Conservation (phyloP, 2,329 filamentous ascomycete species). For the Paramyrothecium sp. region DNA sequence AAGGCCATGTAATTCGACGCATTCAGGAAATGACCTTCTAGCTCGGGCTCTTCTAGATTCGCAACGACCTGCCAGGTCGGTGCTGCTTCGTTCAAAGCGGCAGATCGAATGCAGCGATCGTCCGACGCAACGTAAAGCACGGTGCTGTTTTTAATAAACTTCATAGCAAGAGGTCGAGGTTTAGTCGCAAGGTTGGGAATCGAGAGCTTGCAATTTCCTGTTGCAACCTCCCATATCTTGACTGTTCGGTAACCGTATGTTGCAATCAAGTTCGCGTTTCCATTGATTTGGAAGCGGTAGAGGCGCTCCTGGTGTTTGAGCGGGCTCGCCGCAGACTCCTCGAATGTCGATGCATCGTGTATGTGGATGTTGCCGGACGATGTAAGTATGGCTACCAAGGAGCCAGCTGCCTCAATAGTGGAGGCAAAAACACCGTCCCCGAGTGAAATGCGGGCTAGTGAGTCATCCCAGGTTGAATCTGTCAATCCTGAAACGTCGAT, state of each 20-base stretch:
- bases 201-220: conserved; percentile 17
- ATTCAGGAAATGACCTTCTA: conserved; percentile 21
- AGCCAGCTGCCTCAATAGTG: conserved; percentile 7
- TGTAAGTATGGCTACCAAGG: conserved; percentile 11
- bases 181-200: conserved; percentile 17
- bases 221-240: conserved; percentile 21
- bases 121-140: conserved; percentile 19
- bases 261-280: conserved; percentile 14
- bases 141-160: conserved; percentile 13
- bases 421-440: conserved; percentile 5
- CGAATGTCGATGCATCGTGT: conserved; percentile 17
- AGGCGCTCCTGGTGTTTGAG: conserved; percentile 18
- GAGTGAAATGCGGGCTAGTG: conserved; percentile 16
- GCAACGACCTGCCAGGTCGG: conserved; percentile 16
- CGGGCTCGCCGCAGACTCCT: conserved; percentile 10
- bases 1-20: conserved; percentile 21
- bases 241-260: conserved; percentile 24
- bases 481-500: conserved; percentile 13
- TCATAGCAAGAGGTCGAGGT: conserved; percentile 20
- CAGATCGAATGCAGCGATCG: conserved; percentile 16
- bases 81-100: conserved; percentile 11
- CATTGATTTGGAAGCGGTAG: conserved; percentile 16
- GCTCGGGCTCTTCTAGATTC: conserved; percentile 17
- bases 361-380: conserved; percentile 10
- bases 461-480: conserved; percentile 20